phyloP scores from a whole-genome alignment of 2,329 filamentous ascomycete genomes.

The Arthrinium phaeospermum region DNA sequence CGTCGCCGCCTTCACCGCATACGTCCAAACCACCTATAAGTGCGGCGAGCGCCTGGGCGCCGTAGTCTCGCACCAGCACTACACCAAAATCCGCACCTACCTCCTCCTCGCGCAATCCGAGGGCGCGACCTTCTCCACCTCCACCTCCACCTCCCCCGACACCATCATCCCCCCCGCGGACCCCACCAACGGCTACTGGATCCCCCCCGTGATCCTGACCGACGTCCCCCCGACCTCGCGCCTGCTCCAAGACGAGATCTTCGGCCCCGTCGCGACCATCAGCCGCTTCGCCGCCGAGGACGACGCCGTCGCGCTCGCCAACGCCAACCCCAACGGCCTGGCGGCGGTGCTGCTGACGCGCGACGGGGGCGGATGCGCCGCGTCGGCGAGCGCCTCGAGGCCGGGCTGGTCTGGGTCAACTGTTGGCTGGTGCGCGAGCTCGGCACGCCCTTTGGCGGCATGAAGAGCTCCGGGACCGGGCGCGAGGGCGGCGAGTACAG shows the following conservation, averaged over 20 bases:
- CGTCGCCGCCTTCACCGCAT: conserved; percentile 29
- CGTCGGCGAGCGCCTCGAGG: conserved; percentile 40
- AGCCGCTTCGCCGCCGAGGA: conserved; percentile 40
- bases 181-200: conserved; percentile 34
- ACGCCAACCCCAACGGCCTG: conserved; percentile 38
- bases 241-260: conserved; percentile 47
- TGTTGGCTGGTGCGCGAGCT: conserved; percentile 41
- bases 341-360: conserved; percentile 38
- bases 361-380: conserved; percentile 38
- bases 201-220: conserved; percentile 36
- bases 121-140: conserved; percentile 30
- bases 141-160: neutral
- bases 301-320: conserved; percentile 35
- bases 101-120: conserved; percentile 32
- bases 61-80: conserved; percentile 37
- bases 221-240: conserved; percentile 32
- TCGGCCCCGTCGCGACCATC: conserved; percentile 50
- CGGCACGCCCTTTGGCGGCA: conserved; percentile 41
- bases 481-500: conserved; percentile 41
- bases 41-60: conserved; percentile 34
- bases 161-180: conserved; percentile 26
- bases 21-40: conserved; percentile 31
- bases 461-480: conserved; percentile 41
- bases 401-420: conserved; percentile 42
- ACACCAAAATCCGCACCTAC: conserved; percentile 36